phyloP scores from a whole-genome alignment of 2,329 filamentous ascomycete species.

The Pseudogymnoascus sp. region DNA sequence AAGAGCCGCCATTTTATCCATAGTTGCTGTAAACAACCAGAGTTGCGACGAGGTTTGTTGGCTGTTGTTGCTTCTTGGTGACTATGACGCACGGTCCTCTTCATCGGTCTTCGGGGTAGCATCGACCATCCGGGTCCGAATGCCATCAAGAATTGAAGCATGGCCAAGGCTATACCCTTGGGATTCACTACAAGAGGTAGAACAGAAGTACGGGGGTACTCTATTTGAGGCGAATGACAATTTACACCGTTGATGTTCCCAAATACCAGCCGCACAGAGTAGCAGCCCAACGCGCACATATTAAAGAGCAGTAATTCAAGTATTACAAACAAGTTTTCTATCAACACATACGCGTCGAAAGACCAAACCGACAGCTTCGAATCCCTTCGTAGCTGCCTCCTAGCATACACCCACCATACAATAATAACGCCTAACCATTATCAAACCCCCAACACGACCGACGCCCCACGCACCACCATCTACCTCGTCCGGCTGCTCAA shows the following conservation, averaged over 20 bases:
- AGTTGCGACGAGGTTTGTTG: neutral
- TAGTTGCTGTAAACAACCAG: neutral
- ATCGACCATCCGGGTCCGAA: neutral
- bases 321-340: slow-evolving; percentile 3
- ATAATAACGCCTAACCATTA: neutral
- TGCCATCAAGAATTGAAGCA: neutral
- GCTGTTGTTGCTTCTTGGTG: neutral
- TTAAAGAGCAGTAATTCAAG: neutral
- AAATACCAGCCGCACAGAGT: neutral
- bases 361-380: neutral
- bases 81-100: neutral
- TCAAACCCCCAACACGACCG: neutral
- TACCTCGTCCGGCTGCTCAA: slow-evolving; percentile 30
- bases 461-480: neutral
- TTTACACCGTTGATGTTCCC: neutral
- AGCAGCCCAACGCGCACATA: neutral
- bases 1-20: neutral
- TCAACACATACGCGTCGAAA: neutral
- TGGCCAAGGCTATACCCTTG: neutral
- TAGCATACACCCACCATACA: neutral
- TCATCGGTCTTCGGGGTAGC: neutral
- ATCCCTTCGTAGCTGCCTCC: neutral
- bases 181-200: neutral
- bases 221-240: no score
- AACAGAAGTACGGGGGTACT: neutral